Evolutionary conservation across 441 rosid species (phyloP).

Genomic region (Jatropha multifida): DNA sequence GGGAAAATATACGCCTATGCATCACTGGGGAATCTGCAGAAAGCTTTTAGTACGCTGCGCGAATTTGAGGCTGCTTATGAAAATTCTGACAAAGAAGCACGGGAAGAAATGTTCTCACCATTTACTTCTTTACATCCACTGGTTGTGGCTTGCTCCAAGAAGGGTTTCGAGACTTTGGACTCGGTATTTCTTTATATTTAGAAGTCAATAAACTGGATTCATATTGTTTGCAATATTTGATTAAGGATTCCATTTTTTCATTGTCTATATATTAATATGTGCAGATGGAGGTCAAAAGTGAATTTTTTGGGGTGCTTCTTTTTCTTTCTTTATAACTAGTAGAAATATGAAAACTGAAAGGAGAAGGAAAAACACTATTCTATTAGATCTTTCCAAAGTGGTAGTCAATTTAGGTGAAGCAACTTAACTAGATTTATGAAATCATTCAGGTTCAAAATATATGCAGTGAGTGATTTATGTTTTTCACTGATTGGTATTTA

Average conservation of each 20-base stretch:
- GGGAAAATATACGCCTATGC: constrained; percentile 83
- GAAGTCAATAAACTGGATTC: constrained; percentile 1
- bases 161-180: constrained; percentile 90
- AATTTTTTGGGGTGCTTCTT: background rate
- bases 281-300: background rate
- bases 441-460: background rate
- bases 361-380: background rate
- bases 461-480: background rate
- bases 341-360: background rate
- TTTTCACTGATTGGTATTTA: background rate
- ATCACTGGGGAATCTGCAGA: constrained; percentile 71
- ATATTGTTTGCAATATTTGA: background rate
- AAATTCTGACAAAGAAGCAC: constrained; percentile 37
- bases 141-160: constrained; percentile 81
- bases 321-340: background rate
- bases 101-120: constrained; percentile 81
- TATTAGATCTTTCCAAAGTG: background rate
- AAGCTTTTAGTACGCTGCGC: constrained; percentile 63
- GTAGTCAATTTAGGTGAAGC: background rate
- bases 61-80: constrained; percentile 72
- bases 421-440: background rate
- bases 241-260: background rate
- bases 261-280: background rate
- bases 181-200: constrained; percentile 43
- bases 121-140: constrained; percentile 76